Evolutionary conservation across 2,329 filamentous ascomycete species (phyloP), one percentile per base, ranked within the genome.

Genomic region (Exophiala spinifera): DNA sequence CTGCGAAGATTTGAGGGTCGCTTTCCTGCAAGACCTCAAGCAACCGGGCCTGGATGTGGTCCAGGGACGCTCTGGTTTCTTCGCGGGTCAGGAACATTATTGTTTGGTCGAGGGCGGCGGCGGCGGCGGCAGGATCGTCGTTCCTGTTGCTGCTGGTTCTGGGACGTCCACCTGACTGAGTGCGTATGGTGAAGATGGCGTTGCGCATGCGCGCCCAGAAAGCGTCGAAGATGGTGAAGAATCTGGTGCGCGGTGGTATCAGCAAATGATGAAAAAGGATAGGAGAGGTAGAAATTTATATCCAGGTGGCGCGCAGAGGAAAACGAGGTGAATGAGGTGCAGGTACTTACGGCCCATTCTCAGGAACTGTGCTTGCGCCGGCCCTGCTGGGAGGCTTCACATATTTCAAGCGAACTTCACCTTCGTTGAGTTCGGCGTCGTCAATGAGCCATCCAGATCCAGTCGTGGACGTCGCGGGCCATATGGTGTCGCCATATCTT

Each of bases 161-260:
- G 11, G 10, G 3, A 6, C 23, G 44, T 49, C 36, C 2, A 19
- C n/a, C 19, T n/a, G 3, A 17, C 23, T 19, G 28, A 20, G 21
- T 25, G 23, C 11, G 55, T 5, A 11, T 51, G 23, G 44, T 46
- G 49, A 57, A 61, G n/a, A 61, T 51, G 11, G 53, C 20, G 45
- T 55, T 61, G 6, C 59, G 53, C 61, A 61, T 63, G 20, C 49
- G 45, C 33, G 39, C 15, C 61, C 59, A 63, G 15, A 63, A 51
- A 11, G 40, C 11, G 21, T 50, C 28, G 19, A 57, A 37, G 47
- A 61, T 57, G 2, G 34, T 44, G 33, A 43, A 55, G 40, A 61
- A 60, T 31, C 60, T 62, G 21, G 11, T 33, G n/a, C 31, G 43
- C 4, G 23, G 10, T 31, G 28, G 3, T 31, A 45, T 46, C n/a